These are phyloP conservation scores for Russula foetens DNA, from an alignment of 768 basidiomycete genomes.

Conservation along the genomic window DNA sequence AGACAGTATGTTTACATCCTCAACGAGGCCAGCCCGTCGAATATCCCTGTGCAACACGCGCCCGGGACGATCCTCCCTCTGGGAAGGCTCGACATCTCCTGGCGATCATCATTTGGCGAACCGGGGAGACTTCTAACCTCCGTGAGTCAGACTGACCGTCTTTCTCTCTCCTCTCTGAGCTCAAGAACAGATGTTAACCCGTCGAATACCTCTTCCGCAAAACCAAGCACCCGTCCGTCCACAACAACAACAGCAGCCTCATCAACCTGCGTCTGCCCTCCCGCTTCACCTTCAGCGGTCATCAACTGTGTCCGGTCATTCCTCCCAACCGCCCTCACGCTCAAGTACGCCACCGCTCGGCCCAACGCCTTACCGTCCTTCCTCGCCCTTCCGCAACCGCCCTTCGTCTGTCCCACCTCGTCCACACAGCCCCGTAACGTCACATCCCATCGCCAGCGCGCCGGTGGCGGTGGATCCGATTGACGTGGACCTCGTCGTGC, in stretches of 20 bases:
- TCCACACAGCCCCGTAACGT: slow-evolving; percentile 28
- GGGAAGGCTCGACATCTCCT: slow-evolving; percentile 82
- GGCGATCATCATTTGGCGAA: slow-evolving; percentile 81
- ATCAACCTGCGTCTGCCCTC: slow-evolving; percentile 58
- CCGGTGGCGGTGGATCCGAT: slow-evolving; percentile 30
- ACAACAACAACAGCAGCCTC: slow-evolving; percentile 26
- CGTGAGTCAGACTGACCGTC: slow-evolving; percentile 27
- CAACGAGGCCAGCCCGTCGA: slow-evolving; percentile 38
- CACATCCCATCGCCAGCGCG: slow-evolving; percentile 18
- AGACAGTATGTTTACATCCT: slow-evolving; percentile 87
- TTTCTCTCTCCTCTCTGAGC: background rate
- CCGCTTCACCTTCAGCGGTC: slow-evolving; percentile 68
- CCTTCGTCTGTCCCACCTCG: slow-evolving; percentile 20
- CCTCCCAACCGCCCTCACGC: slow-evolving; percentile 46
- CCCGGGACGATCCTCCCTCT: slow-evolving; percentile 73
- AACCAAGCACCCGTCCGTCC: slow-evolving; percentile 31
- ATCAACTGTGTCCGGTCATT: slow-evolving; percentile 27
- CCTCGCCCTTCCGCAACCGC: slow-evolving; percentile 35
- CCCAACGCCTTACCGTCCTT: slow-evolving; percentile 35
- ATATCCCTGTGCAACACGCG: slow-evolving; percentile 40
- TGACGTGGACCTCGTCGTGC: slow-evolving; percentile 50
- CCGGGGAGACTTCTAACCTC: slow-evolving; percentile 84
- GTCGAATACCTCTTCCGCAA: slow-evolving; percentile 55
- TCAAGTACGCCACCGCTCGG: slow-evolving; percentile 48
- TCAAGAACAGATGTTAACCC: slow-evolving; percentile 56